A percentile compares a stretch with the other conserved stretches of the same genome.
Evolutionary conservation across 192 early-diverging fungal species (phyloP).

Genomic region (Coemansia sp.): DNA sequence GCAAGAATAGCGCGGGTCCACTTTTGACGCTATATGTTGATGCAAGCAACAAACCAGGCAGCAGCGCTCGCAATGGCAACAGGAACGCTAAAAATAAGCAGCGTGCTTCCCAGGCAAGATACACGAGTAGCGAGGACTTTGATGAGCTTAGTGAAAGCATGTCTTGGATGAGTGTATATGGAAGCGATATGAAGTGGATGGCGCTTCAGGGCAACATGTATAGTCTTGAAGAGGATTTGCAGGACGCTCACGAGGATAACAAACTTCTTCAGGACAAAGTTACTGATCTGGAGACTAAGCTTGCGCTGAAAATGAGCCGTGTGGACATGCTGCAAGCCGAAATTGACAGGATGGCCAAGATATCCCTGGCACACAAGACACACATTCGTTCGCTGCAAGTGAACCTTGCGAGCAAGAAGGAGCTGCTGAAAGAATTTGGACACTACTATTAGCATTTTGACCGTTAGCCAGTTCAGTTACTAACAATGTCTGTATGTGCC

Average conservation of each 20-base stretch:
- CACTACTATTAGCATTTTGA: neutral
- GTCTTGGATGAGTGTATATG: neutral
- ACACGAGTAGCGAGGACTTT: too few species aligned
- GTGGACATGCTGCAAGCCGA: neutral
- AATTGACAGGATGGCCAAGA: conserved; percentile 1
- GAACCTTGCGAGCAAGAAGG: conserved; percentile 12
- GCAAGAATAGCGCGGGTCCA: neutral
- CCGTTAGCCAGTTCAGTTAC: neutral
- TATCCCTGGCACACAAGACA: conserved; percentile 7
- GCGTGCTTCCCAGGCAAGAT: too few species aligned
- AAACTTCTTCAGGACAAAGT: neutral
- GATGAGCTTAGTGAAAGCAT: neutral
- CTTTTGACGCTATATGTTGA: conserved; percentile 2
- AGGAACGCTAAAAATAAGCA: too few species aligned
- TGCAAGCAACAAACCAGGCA: neutral
- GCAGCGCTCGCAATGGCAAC: neutral
- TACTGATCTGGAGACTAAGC: neutral
- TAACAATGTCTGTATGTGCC: too few species aligned
- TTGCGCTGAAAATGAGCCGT: neutral
- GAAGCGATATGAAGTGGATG: neutral
- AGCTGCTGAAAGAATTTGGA: neutral
- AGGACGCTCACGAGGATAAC: neutral
- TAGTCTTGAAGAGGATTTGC: neutral
- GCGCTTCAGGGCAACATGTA: neutral
- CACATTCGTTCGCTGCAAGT: conserved; percentile 20